A percentile compares a stretch with the other conserved stretches of the same genome.
phyloP scores from a whole-genome alignment of 768 basidiomycete genomes.

The Boletus sensibilis region DNA sequence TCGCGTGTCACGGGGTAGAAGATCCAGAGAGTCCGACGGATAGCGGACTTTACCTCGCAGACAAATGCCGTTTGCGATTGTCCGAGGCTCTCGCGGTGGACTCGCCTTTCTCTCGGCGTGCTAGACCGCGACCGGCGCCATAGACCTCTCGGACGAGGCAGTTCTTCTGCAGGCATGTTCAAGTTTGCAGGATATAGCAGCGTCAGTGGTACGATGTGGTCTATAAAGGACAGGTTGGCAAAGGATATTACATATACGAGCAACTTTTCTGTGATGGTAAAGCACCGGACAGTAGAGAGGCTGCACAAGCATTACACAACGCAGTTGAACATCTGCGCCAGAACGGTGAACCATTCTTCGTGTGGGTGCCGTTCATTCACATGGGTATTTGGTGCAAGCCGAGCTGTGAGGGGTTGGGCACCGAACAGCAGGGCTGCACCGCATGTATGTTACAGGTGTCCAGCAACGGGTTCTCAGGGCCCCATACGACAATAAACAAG shows the following conservation, averaged over 20 bases:
- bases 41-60: conserved; percentile 18
- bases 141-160: conserved; percentile 35
- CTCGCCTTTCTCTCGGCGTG: conserved; percentile 47
- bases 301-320: no score
- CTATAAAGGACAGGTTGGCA: conserved; percentile 36
- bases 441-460: no score
- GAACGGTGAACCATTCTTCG: no score
- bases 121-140: conserved; percentile 38
- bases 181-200: conserved; percentile 26
- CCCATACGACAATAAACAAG: no score
- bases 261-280: not conserved
- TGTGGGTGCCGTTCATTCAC: no score
- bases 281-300: not conserved
- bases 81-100: conserved; percentile 13
- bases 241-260: conserved; percentile 32
- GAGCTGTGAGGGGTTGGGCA: no score
- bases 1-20: conserved; percentile 33
- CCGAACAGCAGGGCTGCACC: no score
- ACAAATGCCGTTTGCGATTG: not conserved
- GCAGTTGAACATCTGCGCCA: no score
- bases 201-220: conserved; percentile 47
- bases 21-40: conserved; percentile 16
- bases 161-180: conserved; percentile 42
- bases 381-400: no score
- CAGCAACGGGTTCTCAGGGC: no score